These are phyloP conservation scores for Rhazya stricta DNA, from an alignment of 257 asterid genomes.

Conservation along the genomic window DNA sequence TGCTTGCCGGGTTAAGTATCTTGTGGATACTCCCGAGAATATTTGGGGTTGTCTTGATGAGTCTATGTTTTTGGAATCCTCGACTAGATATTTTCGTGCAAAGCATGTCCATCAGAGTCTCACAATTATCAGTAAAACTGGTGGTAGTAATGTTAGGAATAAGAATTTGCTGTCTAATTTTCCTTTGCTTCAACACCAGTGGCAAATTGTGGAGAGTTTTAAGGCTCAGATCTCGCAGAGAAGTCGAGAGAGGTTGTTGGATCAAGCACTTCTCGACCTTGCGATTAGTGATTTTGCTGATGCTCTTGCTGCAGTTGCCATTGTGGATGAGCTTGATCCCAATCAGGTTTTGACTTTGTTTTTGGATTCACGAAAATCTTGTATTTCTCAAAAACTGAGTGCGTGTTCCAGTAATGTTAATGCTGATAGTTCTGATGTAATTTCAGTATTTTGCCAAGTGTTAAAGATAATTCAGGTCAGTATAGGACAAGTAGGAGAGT, in stretches of 20 bases:
- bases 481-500: slow-evolving; percentile 89
- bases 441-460: slow-evolving; percentile 76
- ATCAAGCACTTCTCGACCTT: slow-evolving; percentile 46
- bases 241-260: slow-evolving; percentile 81
- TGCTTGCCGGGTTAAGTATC: slow-evolving; percentile 94
- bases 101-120: slow-evolving; percentile 72
- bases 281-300: slow-evolving; percentile 84
- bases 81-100: slow-evolving; percentile 88
- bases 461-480: slow-evolving; percentile 82
- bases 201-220: slow-evolving; percentile 94
- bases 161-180: slow-evolving; percentile 62
- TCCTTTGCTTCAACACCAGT: slow-evolving; percentile 94
- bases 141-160: slow-evolving; percentile 33
- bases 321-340: slow-evolving; percentile 83
- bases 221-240: slow-evolving; percentile 89
- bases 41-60: slow-evolving; percentile 99
- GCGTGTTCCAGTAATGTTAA: slow-evolving; percentile 59
- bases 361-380: slow-evolving; percentile 71
- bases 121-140: slow-evolving; percentile 18
- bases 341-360: slow-evolving; percentile 67
- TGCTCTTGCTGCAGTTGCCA: slow-evolving; percentile 87
- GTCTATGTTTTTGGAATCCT: slow-evolving; percentile 82
- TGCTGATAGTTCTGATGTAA: slow-evolving; percentile 68
- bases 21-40: slow-evolving; percentile 97
- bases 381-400: slow-evolving; percentile 64